phyloP scores from a whole-genome alignment of 768 basidiomycete genomes.

The Suillus hirtellus region DNA sequence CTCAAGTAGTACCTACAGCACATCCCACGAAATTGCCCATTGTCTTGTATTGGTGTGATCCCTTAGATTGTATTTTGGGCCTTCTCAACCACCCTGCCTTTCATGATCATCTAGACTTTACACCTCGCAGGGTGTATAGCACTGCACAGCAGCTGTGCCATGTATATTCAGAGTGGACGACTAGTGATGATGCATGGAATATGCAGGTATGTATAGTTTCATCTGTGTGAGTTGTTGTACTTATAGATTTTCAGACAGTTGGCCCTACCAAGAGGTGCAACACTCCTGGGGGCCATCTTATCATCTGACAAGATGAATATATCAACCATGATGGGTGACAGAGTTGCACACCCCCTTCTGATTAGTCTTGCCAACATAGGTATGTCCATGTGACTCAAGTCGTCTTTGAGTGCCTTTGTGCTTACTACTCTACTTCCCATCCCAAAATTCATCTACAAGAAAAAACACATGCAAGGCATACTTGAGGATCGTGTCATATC shows the following conservation, averaged over 20 bases:
- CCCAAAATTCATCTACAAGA: slow-evolving; percentile 25
- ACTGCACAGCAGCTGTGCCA: slow-evolving; percentile 11
- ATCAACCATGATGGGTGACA: slow-evolving; percentile 30
- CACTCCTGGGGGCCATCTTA: slow-evolving; percentile 27
- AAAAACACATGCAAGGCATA: slow-evolving; percentile 23
- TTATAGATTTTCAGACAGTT: slow-evolving; percentile 10
- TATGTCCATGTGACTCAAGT: slow-evolving; percentile 28
- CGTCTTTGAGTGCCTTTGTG: slow-evolving; percentile 27
- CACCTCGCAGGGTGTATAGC: slow-evolving; percentile 20
- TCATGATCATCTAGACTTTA: slow-evolving; percentile 19
- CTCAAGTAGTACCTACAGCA: slow-evolving; percentile 9
- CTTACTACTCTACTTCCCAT: slow-evolving; percentile 7
- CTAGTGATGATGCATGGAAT: slow-evolving; percentile 7
- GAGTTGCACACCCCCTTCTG: slow-evolving; percentile 31
- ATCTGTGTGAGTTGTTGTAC: slow-evolving; percentile 1
- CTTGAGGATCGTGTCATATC: slow-evolving; percentile 27
- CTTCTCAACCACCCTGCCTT: slow-evolving; percentile 25
- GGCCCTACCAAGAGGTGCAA: slow-evolving; percentile 20
- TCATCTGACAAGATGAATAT: slow-evolving; percentile 37
- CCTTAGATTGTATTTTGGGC: slow-evolving; percentile 24
- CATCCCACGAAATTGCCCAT: slow-evolving; percentile 25
- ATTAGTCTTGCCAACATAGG: slow-evolving; percentile 34
- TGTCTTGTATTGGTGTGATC: slow-evolving; percentile 26
- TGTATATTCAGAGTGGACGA: slow-evolving; percentile 27
- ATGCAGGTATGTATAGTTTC: slow-evolving; percentile 23